phyloP scores from a whole-genome alignment of 2,329 filamentous ascomycete species.

The Aspergillus quadrilineatus region DNA sequence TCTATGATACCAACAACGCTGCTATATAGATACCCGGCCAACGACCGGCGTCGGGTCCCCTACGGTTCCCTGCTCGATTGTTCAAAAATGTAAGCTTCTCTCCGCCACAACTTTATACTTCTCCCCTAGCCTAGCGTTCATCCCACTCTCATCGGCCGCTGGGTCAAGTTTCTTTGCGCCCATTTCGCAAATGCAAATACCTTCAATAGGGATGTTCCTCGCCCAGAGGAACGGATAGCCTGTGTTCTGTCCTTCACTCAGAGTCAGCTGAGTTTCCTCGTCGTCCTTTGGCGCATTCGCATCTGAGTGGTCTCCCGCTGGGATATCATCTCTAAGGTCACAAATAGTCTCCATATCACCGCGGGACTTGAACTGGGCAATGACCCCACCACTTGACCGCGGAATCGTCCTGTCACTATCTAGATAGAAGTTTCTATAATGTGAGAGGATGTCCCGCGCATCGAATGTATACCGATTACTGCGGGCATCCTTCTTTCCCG shows the following conservation, averaged over 20 bases:
- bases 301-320: neutral
- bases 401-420: slow-evolving; percentile 26
- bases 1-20: neutral
- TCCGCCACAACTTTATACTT: slow-evolving; percentile 53
- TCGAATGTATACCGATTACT: slow-evolving; percentile 49
- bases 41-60: neutral
- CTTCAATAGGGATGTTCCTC: slow-evolving; percentile 64
- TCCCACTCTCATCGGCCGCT: slow-evolving; percentile 33
- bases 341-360: neutral
- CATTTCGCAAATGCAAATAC: slow-evolving; percentile 80
- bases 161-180: slow-evolving; percentile 68
- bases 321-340: neutral
- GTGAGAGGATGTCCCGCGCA: slow-evolving; percentile 32
- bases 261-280: neutral
- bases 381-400: slow-evolving; percentile 10
- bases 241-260: neutral
- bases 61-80: neutral
- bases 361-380: neutral
- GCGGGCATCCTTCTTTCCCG: slow-evolving; percentile 14
- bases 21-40: neutral
- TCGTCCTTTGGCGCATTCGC: neutral
- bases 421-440: slow-evolving; percentile 37
- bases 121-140: slow-evolving; percentile 51
- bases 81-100: slow-evolving; percentile 26
- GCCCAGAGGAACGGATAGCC: slow-evolving; percentile 64